Evolutionary conservation across 305 asterid species (phyloP).

Genomic region (Fraxinus sp.): DNA sequence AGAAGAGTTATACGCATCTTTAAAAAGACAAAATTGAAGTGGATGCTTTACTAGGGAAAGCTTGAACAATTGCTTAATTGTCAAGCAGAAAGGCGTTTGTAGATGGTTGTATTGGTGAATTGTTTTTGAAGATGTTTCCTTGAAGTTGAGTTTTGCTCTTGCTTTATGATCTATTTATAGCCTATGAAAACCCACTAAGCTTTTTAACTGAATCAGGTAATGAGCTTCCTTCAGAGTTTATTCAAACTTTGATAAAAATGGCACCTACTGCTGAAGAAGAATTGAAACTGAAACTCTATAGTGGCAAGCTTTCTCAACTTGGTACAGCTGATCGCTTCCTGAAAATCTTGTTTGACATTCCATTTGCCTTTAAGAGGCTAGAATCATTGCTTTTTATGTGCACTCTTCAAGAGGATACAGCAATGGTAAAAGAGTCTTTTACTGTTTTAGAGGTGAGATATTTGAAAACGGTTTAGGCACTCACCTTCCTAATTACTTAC

Average conservation of each 20-base stretch:
- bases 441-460: constrained; percentile 69
- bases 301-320: constrained; percentile 66
- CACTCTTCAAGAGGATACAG: constrained; percentile 66
- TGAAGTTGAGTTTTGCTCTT: background rate
- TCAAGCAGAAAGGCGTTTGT: background rate
- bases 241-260: constrained; percentile 78
- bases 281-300: constrained; percentile 70
- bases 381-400: constrained; percentile 74
- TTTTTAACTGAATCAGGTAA: constrained; percentile 59
- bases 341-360: constrained; percentile 74
- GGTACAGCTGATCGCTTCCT: constrained; percentile 88
- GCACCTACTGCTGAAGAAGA: constrained; percentile 94
- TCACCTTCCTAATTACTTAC: background rate
- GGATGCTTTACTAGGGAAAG: background rate
- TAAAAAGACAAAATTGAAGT: background rate
- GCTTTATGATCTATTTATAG: background rate
- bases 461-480: background rate
- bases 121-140: background rate
- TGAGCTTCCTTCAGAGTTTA: constrained; percentile 84
- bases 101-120: background rate
- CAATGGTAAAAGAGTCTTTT: constrained; percentile 56
- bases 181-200: constrained; percentile 22
- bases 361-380: constrained; percentile 73
- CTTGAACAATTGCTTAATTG: background rate
- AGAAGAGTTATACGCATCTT: background rate